phyloP scores from a whole-genome alignment of 2,329 filamentous ascomycete species.

The Fusarium pseudoanthophilum region DNA sequence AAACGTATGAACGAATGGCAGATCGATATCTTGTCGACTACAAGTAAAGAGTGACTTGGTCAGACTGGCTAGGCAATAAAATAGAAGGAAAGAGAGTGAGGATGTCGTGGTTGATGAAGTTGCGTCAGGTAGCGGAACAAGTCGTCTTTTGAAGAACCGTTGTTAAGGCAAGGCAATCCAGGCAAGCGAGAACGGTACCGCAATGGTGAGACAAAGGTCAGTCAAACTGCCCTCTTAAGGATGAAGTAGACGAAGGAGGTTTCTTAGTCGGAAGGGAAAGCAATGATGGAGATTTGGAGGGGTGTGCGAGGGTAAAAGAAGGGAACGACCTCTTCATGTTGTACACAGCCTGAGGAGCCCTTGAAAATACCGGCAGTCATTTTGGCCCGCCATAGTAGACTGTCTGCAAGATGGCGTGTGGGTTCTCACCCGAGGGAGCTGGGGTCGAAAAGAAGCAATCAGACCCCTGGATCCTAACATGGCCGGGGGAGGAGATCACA shows the following conservation, averaged over 20 bases:
- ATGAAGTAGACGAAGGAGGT: slow-evolving; percentile 50
- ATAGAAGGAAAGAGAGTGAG: slow-evolving; percentile 36
- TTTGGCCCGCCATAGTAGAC: slow-evolving; percentile 44
- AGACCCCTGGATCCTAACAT: slow-evolving; percentile 43
- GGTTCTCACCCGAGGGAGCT: slow-evolving; percentile 44
- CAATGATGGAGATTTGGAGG: slow-evolving; percentile 44
- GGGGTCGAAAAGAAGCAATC: slow-evolving; percentile 43
- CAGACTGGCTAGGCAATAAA: slow-evolving; percentile 25
- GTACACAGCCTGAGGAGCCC: slow-evolving; percentile 30
- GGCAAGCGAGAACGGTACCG: slow-evolving; percentile 48
- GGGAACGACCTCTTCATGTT: slow-evolving; percentile 45
- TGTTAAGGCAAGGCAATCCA: slow-evolving; percentile 32
- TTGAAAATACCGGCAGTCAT: slow-evolving; percentile 43
- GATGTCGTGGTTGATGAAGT: slow-evolving; percentile 29
- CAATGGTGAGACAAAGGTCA: slow-evolving; percentile 49
- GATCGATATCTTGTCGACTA: slow-evolving; percentile 15
- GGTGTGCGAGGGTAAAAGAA: slow-evolving; percentile 53
- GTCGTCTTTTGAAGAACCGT: slow-evolving; percentile 45
- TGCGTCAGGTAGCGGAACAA: slow-evolving; percentile 31
- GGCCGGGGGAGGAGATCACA: slow-evolving; percentile 40
- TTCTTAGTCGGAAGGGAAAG: slow-evolving; percentile 44
- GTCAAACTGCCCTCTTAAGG: slow-evolving; percentile 47
- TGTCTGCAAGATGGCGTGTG: slow-evolving; percentile 47
- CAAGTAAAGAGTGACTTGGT: slow-evolving; percentile 41
- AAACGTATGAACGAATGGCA: slow-evolving; percentile 26